Conservation (phyloP, 1,284 basidiomycete genomes). For the Ganoderma lucidum region DNA sequence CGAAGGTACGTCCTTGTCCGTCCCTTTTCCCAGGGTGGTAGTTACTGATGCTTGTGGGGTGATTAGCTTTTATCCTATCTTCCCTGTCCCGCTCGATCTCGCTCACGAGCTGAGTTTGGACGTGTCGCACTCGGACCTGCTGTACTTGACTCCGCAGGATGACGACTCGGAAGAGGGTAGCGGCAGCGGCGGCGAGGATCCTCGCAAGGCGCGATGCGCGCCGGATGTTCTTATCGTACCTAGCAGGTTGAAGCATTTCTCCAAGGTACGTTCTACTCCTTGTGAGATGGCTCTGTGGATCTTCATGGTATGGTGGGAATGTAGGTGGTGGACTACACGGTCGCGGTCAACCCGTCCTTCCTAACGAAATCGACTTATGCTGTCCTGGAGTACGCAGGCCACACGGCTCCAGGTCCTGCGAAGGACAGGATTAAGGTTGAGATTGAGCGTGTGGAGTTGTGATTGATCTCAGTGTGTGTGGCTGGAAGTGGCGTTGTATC, state of each 20-base stretch:
- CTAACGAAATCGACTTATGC: slow-evolving; percentile 66
- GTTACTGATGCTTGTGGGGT: slow-evolving; percentile 11
- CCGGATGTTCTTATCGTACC: slow-evolving; percentile 90
- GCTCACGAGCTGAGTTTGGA: slow-evolving; percentile 88
- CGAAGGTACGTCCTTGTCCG: slow-evolving; percentile 64
- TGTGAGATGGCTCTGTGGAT: background rate
- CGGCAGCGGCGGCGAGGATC: slow-evolving; percentile 41
- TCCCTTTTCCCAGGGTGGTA: background rate
- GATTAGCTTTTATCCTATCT: slow-evolving; percentile 91
- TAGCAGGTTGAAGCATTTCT: slow-evolving; percentile 86
- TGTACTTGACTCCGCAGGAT: slow-evolving; percentile 49
- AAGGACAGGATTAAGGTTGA: slow-evolving; percentile 47
- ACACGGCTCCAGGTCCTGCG: slow-evolving; percentile 38
- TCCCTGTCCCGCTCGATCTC: slow-evolving; percentile 82
- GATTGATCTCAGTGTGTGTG: background rate
- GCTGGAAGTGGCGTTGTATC: background rate
- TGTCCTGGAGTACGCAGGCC: slow-evolving; percentile 48
- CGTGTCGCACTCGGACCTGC: slow-evolving; percentile 72
- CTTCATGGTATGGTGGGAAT: slow-evolving; percentile 17
- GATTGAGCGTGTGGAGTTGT: slow-evolving; percentile 32
- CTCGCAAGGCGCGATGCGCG: slow-evolving; percentile 40
- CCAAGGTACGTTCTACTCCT: slow-evolving; percentile 65
- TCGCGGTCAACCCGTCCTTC: slow-evolving; percentile 78
- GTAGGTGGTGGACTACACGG: slow-evolving; percentile 72
- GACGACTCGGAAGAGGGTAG: slow-evolving; percentile 47